A percentile compares a stretch with the other conserved stretches of the same genome.
Conservation (phyloP, 1,139 yeast genomes). For the Spathaspora sp. region DNA sequence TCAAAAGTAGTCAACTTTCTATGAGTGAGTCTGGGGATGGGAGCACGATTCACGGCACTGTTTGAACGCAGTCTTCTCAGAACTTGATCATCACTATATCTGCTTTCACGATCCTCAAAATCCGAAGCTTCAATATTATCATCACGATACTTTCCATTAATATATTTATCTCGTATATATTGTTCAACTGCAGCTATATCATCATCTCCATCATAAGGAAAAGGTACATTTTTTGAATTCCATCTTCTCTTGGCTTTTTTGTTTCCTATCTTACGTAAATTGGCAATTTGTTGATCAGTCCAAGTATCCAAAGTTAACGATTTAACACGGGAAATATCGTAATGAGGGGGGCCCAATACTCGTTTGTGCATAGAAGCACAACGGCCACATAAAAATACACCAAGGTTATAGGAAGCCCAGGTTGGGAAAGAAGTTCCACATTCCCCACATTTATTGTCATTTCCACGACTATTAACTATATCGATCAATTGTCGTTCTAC, state of each 20-base stretch:
- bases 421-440: slow-evolving; percentile 66
- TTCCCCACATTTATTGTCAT: slow-evolving; percentile 70
- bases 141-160: slow-evolving; percentile 44
- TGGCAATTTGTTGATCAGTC: slow-evolving; percentile 58
- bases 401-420: slow-evolving; percentile 51
- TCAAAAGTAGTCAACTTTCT: slow-evolving; percentile 46
- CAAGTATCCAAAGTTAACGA: slow-evolving; percentile 84
- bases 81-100: slow-evolving; percentile 12
- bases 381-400: slow-evolving; percentile 72
- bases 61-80: slow-evolving; percentile 25
- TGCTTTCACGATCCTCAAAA: slow-evolving; percentile 21
- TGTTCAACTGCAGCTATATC: slow-evolving; percentile 48
- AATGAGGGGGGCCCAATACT: slow-evolving; percentile 52
- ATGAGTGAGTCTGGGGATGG: slow-evolving; percentile 39
- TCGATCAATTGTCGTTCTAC: slow-evolving; percentile 45
- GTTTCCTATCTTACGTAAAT: slow-evolving; percentile 65
- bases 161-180: slow-evolving; percentile 55
- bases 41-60: slow-evolving; percentile 14
- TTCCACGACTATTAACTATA: slow-evolving; percentile 36
- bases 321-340: slow-evolving; percentile 63
- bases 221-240: slow-evolving; percentile 61
- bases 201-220: slow-evolving; percentile 70
- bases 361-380: slow-evolving; percentile 80
- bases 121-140: slow-evolving; percentile 27
- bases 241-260: slow-evolving; percentile 60